Base-by-base conservation (phyloP, 768 basidiomycete genomes). In the Leccinum uliginosum region DNA sequence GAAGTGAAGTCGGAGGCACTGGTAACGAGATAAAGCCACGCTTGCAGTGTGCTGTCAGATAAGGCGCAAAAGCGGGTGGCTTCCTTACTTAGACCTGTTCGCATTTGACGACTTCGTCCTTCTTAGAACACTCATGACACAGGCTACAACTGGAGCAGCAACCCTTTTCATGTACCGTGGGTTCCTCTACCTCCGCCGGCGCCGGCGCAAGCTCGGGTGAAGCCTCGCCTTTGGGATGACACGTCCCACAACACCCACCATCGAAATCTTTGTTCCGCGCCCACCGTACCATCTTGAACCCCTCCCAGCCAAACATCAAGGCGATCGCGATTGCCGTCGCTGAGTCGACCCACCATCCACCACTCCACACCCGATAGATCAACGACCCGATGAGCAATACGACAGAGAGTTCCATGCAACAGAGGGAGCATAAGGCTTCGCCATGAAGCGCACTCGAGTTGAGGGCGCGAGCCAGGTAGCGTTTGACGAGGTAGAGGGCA, bases 301-400 rank as follows among this genome's bases (percentile, higher is more conserved):
- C 78, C 48, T 80, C 78, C 74, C 76, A 75, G 10, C 71, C 75
- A 53, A 80, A 80, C 46, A 79, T 60, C 7, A 77, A 6, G 2
- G 70, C 73, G 29, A 80, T 67, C 11, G 72, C 52, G 26, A 80
- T 69, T 1, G 76, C 69, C 11, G 78, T 78, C n/a, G 71, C 72
- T n/a, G 74, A 62, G 54, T 80, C 79, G 11, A 78, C 65, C 78
- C 79, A 80, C 79, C 78, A 79, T 0, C 78, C 79, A n/a, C 75
- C 72, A 6, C 63, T 56, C 78, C 78, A 77, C 4, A 73, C 59
- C 7, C 71, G 65, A 44, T 67, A 78, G 27, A 78, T 67, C 48
- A 78, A 54, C 4, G 73, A 71, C 1, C 78, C 79, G 3, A 74
- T 40, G 53, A 80, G 74, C 12, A 80, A 62, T 2, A 80, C 76